Evolutionary conservation across 306 rosid species (phyloP).

Genomic region (Citrullus colocynthis): DNA sequence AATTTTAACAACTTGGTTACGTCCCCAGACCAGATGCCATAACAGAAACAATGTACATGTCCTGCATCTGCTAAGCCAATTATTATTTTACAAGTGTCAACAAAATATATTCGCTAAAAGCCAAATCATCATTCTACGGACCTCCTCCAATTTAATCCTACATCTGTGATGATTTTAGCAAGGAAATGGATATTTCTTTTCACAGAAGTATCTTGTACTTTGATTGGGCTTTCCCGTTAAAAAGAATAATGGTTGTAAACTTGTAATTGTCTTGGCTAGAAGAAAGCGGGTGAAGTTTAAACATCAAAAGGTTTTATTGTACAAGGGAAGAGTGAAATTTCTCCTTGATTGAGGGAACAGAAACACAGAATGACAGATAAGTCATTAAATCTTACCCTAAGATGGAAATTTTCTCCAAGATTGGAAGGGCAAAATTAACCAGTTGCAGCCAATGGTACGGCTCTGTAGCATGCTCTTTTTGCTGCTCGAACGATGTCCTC

Average conservation of each 20-base stretch:
- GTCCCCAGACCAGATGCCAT: not conserved
- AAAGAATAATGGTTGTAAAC: not conserved
- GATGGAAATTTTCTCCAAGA: not conserved
- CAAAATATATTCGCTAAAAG: not conserved
- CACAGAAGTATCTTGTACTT: not conserved
- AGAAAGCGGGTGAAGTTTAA: not conserved
- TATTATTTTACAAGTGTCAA: not conserved
- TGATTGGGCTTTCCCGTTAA: not conserved
- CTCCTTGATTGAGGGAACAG: not conserved
- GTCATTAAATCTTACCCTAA: slow-evolving; percentile 6
- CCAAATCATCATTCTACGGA: not conserved
- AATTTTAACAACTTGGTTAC: not conserved
- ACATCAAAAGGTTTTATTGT: not conserved
- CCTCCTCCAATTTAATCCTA: not conserved
- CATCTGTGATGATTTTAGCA: not conserved
- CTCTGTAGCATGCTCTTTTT: slow-evolving; percentile 83
- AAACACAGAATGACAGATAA: not conserved
- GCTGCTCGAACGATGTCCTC: slow-evolving; percentile 97
- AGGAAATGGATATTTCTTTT: not conserved
- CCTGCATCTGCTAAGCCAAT: not conserved
- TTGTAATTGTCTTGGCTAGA: not conserved
- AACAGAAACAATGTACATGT: not conserved
- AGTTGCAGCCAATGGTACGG: slow-evolving; percentile 54
- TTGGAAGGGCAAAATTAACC: slow-evolving; percentile 29
- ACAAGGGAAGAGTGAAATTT: not conserved